phyloP scores from a whole-genome alignment of 257 asterid species.

The Lantana camara region DNA sequence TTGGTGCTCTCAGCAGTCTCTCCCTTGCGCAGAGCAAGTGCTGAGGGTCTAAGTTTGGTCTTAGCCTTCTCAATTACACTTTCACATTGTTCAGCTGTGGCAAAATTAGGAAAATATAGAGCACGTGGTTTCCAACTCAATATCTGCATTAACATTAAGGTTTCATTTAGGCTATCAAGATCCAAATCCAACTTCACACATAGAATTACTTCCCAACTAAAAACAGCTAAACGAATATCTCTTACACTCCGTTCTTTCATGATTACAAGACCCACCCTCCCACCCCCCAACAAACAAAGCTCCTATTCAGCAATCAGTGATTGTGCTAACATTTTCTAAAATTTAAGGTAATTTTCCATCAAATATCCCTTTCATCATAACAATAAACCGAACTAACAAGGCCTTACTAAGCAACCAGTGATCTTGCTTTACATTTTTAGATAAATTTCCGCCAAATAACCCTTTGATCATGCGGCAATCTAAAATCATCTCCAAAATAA shows the following conservation, averaged over 20 bases:
- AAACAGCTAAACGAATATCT: conserved; percentile 2
- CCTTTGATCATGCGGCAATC: neutral
- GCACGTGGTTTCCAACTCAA: conserved; percentile 94
- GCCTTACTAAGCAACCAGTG: no score
- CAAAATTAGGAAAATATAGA: conserved; percentile 75
- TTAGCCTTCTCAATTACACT: conserved; percentile 55
- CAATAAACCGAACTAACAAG: no score
- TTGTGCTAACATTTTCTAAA: neutral
- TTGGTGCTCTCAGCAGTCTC: conserved; percentile 75
- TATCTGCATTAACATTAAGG: conserved; percentile 43
- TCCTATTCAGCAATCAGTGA: no score
- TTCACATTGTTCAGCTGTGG: conserved; percentile 73
- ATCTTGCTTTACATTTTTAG: neutral
- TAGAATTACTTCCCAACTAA: conserved; percentile 1
- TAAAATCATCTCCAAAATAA: no score
- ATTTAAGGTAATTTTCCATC: neutral
- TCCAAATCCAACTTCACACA: conserved; percentile 9
- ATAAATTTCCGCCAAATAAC: neutral
- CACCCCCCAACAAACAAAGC: neutral
- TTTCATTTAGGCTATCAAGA: neutral
- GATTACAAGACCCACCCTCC: neutral
- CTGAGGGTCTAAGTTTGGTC: conserved; percentile 63
- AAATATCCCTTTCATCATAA: no score
- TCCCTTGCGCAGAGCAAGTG: conserved; percentile 75
- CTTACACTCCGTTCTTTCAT: neutral